These are phyloP conservation scores for Cytospora piceae DNA, from an alignment of 2,329 filamentous ascomycete genomes.

Conservation along the genomic window DNA sequence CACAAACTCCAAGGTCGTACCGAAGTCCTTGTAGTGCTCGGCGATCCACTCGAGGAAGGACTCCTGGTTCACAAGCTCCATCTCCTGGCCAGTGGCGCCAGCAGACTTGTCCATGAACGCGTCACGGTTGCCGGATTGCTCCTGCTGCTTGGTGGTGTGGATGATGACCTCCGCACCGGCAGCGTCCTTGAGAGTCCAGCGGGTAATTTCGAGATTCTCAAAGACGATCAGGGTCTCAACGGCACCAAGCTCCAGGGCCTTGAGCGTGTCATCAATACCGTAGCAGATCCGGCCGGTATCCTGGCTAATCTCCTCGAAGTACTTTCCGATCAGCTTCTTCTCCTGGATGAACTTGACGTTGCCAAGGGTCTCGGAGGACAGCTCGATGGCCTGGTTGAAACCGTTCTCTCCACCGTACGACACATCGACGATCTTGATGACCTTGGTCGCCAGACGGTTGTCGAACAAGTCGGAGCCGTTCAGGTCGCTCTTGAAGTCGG, in stretches of 20 bases:
- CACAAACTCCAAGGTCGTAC: constrained; percentile 93
- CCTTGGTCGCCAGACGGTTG: constrained; percentile 85
- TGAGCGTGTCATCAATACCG: constrained; percentile 95
- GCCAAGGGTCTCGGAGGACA: constrained; percentile 91
- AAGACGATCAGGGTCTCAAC: constrained; percentile 95
- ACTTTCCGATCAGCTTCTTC: constrained; percentile 99
- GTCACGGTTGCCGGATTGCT: constrained; percentile 68
- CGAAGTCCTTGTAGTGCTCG: constrained; percentile 97
- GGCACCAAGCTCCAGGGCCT: constrained; percentile 93
- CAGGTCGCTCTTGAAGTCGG: constrained; percentile 99
- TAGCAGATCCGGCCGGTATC: constrained; percentile 98
- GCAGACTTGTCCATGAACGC: constrained; percentile 89
- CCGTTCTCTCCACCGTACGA: constrained; percentile 99
- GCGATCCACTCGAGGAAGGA: constrained; percentile 99
- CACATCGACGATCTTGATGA: constrained; percentile 99
- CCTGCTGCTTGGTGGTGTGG: constrained; percentile 87
- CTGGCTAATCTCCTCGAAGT: constrained; percentile 99
- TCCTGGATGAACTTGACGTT: constrained; percentile 99
- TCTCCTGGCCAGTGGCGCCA: constrained; percentile 78
- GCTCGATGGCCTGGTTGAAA: constrained; percentile 98
- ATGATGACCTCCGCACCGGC: constrained; percentile 73
- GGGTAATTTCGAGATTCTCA: constrained; percentile 93
- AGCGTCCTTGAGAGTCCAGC: constrained; percentile 85
- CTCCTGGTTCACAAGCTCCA: constrained; percentile 86
- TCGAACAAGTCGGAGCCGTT: constrained; percentile 99